These are phyloP conservation scores for Zoysia pacifica DNA, from an alignment of 176 grass and related monocot species.

Conservation along the genomic window DNA sequence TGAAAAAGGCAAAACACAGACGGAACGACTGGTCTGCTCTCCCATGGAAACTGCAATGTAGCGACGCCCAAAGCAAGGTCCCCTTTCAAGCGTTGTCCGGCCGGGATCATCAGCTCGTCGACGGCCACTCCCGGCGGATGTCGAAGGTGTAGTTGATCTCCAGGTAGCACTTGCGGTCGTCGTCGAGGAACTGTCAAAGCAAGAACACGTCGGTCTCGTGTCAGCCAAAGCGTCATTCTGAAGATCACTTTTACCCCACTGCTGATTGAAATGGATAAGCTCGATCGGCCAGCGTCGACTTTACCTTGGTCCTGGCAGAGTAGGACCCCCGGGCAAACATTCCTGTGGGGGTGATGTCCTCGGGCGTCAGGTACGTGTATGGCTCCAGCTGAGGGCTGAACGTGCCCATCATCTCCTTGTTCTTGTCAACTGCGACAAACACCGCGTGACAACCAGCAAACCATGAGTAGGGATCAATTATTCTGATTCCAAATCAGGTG, in stretches of 20 bases:
- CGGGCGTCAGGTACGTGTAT: constrained; percentile 81
- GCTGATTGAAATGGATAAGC: background rate
- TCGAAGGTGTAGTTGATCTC: constrained; percentile 97
- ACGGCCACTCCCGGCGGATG: constrained; percentile 90
- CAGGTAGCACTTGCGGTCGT: constrained; percentile 94
- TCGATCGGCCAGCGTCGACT: background rate
- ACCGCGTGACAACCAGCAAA: background rate
- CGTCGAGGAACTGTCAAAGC: constrained; percentile 76
- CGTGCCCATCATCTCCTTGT: constrained; percentile 93
- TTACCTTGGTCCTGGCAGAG: constrained; percentile 90
- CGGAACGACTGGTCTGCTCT: constrained; percentile 12
- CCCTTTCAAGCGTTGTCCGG: background rate
- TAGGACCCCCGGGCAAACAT: constrained; percentile 87
- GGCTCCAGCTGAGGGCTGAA: constrained; percentile 91
- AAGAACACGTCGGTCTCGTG: background rate
- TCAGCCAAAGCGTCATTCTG: background rate
- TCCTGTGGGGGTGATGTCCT: constrained; percentile 90
- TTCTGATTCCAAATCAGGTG: background rate
- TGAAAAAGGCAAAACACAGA: background rate
- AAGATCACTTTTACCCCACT: background rate
- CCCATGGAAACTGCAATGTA: background rate
- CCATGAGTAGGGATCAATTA: constrained; percentile 10
- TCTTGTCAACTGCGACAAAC: constrained; percentile 59
- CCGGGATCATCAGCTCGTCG: constrained; percentile 24
- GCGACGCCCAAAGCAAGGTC: too few relatives aligned